Conservation (phyloP, 192 early-diverging fungal species). For the Phlyctochytrium bullatum region DNA sequence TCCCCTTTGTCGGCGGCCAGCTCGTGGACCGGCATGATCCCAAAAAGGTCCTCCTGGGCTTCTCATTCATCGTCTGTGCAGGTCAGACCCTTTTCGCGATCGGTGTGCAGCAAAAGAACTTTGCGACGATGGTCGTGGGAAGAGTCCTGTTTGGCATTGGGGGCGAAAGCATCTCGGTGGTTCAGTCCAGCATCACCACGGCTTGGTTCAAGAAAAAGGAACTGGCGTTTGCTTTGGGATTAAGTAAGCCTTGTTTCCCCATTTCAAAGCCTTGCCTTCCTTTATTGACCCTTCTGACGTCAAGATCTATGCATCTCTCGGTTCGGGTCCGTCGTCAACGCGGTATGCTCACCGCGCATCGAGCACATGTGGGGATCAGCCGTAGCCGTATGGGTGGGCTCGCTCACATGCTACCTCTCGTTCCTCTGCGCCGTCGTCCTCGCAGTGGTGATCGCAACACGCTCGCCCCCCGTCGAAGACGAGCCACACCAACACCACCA, state of each 20-base stretch:
- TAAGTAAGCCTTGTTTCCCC: conserved; percentile 38
- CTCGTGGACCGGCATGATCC: conserved; percentile 56
- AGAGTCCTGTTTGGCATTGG: conserved; percentile 51
- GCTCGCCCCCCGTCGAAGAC: conserved; percentile 16
- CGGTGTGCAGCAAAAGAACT: conserved; percentile 45
- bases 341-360: conserved; percentile 49
- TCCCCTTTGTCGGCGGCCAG: conserved; percentile 60
- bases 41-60: conserved; percentile 47
- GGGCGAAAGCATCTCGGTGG: conserved; percentile 50
- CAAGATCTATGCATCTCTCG: conserved; percentile 50
- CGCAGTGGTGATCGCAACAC: conserved; percentile 32
- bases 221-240: conserved; percentile 50
- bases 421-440: conserved; percentile 38
- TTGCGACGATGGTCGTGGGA: conserved; percentile 47
- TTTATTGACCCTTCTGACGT: not conserved
- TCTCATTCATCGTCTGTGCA: conserved; percentile 43
- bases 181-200: conserved; percentile 50
- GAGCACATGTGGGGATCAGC: conserved; percentile 19
- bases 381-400: conserved; percentile 47
- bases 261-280: not conserved
- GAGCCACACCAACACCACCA: conserved; percentile 5
- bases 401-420: conserved; percentile 44
- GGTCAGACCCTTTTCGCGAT: conserved; percentile 63
- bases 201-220: conserved; percentile 45
- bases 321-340: conserved; percentile 54